Conservation (phyloP, 2,329 filamentous ascomycete species). For the Talaromyces sp. region DNA sequence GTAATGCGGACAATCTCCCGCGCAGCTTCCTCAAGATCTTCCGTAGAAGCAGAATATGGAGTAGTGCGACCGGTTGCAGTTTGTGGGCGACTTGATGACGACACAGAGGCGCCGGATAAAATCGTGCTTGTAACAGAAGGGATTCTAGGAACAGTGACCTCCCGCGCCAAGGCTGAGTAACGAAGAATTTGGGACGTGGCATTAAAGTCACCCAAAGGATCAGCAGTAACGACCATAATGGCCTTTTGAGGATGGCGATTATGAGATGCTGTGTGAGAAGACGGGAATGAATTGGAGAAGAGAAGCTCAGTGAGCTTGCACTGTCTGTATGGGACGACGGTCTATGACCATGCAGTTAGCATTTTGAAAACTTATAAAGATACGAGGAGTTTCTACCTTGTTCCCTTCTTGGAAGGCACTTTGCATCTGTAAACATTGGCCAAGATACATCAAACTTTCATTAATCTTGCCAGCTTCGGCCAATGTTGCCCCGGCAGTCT, state of each 20-base stretch:
- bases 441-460: slow-evolving; percentile 95
- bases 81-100: slow-evolving; percentile 23
- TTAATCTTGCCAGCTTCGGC: slow-evolving; percentile 98
- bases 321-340: slow-evolving; percentile 73
- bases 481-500: slow-evolving; percentile 86
- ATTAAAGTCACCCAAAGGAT: slow-evolving; percentile 90
- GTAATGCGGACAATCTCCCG: slow-evolving; percentile 75
- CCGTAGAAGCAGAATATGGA: slow-evolving; percentile 33
- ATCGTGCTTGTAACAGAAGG: slow-evolving; percentile 77
- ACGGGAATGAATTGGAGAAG: slow-evolving; percentile 83
- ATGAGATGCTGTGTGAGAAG: slow-evolving; percentile 44
- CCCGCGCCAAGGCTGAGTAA: slow-evolving; percentile 86
- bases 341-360: slow-evolving; percentile 37
- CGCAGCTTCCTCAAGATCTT: slow-evolving; percentile 77
- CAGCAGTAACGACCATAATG: slow-evolving; percentile 94
- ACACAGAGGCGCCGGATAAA: slow-evolving; percentile 24
- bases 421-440: slow-evolving; percentile 94
- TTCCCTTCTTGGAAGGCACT: slow-evolving; percentile 68
- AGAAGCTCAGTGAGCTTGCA: slow-evolving; percentile 81
- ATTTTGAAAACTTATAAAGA: slow-evolving; percentile 14
- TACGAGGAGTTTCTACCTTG: slow-evolving; percentile 53
- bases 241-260: slow-evolving; percentile 73
- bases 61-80: slow-evolving; percentile 40
- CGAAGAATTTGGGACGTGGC: slow-evolving; percentile 93
- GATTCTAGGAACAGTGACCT: slow-evolving; percentile 85